A percentile compares a stretch with the other conserved stretches of the same genome.
phyloP scores from a whole-genome alignment of 345 rosid genomes.

The Atalantia buxifolia region DNA sequence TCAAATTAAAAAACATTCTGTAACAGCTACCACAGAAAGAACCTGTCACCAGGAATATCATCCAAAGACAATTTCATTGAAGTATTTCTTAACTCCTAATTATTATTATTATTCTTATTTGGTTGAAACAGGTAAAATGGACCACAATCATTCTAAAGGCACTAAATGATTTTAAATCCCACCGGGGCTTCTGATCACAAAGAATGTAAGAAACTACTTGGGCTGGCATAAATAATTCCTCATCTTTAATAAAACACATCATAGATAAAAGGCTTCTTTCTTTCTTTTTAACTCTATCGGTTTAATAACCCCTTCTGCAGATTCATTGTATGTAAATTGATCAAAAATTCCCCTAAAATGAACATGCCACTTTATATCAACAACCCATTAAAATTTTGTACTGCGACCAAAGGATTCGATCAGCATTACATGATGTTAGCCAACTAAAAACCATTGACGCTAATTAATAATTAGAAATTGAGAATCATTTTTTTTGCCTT shows the following conservation, averaged over 20 bases:
- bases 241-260: no score
- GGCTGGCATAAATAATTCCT: no score
- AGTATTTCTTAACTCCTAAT: neutral
- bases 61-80: neutral
- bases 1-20: neutral
- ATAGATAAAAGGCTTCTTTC: no score
- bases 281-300: no score
- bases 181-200: no score
- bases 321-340: no score
- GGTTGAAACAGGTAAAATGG: neutral
- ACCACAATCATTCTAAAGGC: no score
- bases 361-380: neutral
- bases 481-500: neutral
- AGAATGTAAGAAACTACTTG: no score
- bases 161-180: no score
- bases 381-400: neutral
- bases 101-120: neutral
- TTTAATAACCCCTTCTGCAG: no score
- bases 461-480: neutral
- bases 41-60: neutral
- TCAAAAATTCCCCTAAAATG: no score
- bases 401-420: neutral
- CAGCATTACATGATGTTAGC: neutral
- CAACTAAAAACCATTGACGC: neutral
- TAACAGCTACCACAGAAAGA: neutral